Evolutionary conservation across 306 rosid species (phyloP), one percentile per base, ranked within the genome.

Genomic region (Hippophae tibetana): DNA sequence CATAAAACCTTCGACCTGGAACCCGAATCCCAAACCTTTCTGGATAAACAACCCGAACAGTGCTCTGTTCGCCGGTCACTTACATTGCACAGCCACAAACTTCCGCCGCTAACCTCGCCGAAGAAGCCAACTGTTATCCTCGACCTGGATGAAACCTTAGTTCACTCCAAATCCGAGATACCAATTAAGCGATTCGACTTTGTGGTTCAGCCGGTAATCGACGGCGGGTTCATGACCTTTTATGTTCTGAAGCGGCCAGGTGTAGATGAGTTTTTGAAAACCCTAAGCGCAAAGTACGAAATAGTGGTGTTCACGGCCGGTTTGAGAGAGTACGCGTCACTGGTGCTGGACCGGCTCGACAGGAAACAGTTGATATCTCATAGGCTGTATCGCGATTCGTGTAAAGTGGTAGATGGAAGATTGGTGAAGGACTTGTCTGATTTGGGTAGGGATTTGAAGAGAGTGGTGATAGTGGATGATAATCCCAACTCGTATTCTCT

Each of bases 211-310:
- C 95, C 99, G 10, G 60, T 60, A 7, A 88, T 92, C 60, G 93
- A 85, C 49, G 93, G 96, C 18, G 58, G 55, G 57, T 10, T 42
- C 10, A 43, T 85, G 82, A 70, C 75, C 2, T 92, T 88, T 78
- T 92, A 88, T 47, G 99, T 92, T 9, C 52, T 66, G 52, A 92
- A 92, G 78, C 89, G 99, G 0, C 99, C 99, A 0, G 99, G 99
- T 0, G 77, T 85, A 0, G 96, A 92, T 13, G 82, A 80, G 56
- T 45, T 92, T 2, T 60, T 92, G 58, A 84, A 69, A 40, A 52
- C 73, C 0, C 65, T 92, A 40, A 85, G 78, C 0, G 71, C 40
- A 10, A 84, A 57, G 63, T 92, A 56, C 54, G 99, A 92, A 76
- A 78, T 92, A 31, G 96, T 88, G 43, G 88, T 88, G 13, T 88